phyloP scores from a whole-genome alignment of 2,329 filamentous ascomycete genomes.

The Fusarium tanahbumbuense region DNA sequence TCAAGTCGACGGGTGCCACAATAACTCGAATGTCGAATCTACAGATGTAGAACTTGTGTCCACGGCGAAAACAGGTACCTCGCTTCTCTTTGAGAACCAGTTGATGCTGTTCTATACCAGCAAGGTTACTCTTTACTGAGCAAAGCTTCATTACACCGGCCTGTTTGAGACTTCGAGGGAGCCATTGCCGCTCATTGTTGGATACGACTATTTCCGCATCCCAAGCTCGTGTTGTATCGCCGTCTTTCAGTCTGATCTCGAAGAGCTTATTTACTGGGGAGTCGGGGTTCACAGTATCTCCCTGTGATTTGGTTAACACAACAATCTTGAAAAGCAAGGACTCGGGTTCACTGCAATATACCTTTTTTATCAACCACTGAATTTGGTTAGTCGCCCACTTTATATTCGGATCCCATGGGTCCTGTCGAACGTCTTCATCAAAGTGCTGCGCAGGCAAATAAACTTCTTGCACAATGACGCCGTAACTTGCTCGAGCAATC shows the following conservation, averaged over 20 bases:
- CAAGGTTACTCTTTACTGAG: slow-evolving; percentile 55
- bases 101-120: slow-evolving; percentile 53
- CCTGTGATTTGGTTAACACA: slow-evolving; percentile 44
- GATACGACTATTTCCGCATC: slow-evolving; percentile 55
- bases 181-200: slow-evolving; percentile 50
- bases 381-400: slow-evolving; percentile 42
- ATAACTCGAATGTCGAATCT: slow-evolving; percentile 64
- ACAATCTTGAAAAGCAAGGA: not conserved
- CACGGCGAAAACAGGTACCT: slow-evolving; percentile 49
- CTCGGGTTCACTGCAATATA: not conserved
- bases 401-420: slow-evolving; percentile 25
- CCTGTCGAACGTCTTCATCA: slow-evolving; percentile 33
- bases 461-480: slow-evolving; percentile 33
- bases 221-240: slow-evolving; percentile 52
- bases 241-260: slow-evolving; percentile 49
- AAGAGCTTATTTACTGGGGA: slow-evolving; percentile 49
- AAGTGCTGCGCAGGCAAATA: slow-evolving; percentile 36
- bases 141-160: slow-evolving; percentile 54
- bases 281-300: slow-evolving; percentile 54
- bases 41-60: slow-evolving; percentile 55
- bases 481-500: slow-evolving; percentile 43
- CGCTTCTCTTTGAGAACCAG: slow-evolving; percentile 53
- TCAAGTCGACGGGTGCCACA: slow-evolving; percentile 65
- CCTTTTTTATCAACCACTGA: slow-evolving; percentile 42
- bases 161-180: slow-evolving; percentile 54